Conservation (phyloP, 2,329 filamentous ascomycete species). For the Raffaelea ambrosiae region DNA sequence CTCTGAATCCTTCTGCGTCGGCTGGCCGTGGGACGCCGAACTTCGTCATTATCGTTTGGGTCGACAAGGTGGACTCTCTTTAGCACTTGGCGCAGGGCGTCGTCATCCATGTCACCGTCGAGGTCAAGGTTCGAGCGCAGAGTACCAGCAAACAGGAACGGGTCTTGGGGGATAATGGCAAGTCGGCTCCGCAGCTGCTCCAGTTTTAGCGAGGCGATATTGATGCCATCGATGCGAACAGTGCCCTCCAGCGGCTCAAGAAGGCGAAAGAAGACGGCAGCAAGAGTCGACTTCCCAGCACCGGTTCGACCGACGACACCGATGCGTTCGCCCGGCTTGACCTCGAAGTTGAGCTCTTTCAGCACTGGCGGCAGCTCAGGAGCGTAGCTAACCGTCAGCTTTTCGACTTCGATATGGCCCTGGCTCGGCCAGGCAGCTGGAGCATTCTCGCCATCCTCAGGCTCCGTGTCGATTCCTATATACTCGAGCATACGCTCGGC, state of each 20-base stretch:
- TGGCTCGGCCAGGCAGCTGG: slow-evolving; percentile 32
- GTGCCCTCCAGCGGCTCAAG: slow-evolving; percentile 33
- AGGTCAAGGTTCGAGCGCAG: slow-evolving; percentile 56
- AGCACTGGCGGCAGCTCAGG: slow-evolving; percentile 26
- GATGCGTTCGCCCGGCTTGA: slow-evolving; percentile 47
- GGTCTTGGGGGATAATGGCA: slow-evolving; percentile 60
- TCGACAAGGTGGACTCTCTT: slow-evolving; percentile 52
- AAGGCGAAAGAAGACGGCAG: slow-evolving; percentile 55
- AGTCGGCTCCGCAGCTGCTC: slow-evolving; percentile 52
- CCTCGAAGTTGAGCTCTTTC: slow-evolving; percentile 26
- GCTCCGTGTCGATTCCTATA: slow-evolving; percentile 27
- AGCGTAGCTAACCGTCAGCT: slow-evolving; percentile 28
- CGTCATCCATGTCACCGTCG: slow-evolving; percentile 50
- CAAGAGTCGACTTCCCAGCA: slow-evolving; percentile 58
- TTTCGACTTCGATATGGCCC: slow-evolving; percentile 28
- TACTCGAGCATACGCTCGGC: slow-evolving; percentile 36
- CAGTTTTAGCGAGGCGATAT: slow-evolving; percentile 51
- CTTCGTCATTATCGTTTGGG: slow-evolving; percentile 27
- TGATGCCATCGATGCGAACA: slow-evolving; percentile 36
- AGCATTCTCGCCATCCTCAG: slow-evolving; percentile 23
- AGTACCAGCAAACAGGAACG: slow-evolving; percentile 57
- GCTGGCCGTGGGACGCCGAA: slow-evolving; percentile 14
- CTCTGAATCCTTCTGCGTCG: background rate
- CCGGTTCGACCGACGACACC: slow-evolving; percentile 58
- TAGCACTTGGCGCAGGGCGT: slow-evolving; percentile 51